phyloP scores from a whole-genome alignment of 192 early-diverging fungal species.

The Coemansia furcata region DNA sequence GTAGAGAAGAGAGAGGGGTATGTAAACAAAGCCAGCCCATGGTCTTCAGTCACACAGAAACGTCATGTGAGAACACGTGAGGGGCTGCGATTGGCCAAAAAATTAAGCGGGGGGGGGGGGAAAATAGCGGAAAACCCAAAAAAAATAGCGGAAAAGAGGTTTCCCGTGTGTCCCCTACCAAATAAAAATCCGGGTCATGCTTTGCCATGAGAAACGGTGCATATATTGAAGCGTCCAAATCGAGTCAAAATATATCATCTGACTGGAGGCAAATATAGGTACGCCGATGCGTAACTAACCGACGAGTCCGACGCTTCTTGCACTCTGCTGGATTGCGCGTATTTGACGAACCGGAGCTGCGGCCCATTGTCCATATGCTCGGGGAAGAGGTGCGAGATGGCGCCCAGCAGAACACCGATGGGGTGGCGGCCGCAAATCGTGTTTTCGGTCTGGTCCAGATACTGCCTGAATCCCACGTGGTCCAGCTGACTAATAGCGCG shows the following conservation, averaged over 20 bases:
- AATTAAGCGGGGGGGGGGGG: no score
- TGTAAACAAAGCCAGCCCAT: no score
- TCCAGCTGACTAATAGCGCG: slow-evolving; percentile 62
- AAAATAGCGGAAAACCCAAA: no score
- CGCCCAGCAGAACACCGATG: slow-evolving; percentile 79
- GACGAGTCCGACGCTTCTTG: slow-evolving; percentile 60
- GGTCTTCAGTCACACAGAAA: no score
- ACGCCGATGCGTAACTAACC: slow-evolving; percentile 77
- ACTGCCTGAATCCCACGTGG: slow-evolving; percentile 61
- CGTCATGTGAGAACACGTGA: no score
- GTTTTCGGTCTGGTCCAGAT: slow-evolving; percentile 76
- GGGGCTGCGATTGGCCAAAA: no score
- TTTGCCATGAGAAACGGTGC: not conserved
- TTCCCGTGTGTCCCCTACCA: not conserved
- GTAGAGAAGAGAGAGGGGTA: no score
- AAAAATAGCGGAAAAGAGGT: no score
- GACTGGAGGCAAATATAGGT: slow-evolving; percentile 21
- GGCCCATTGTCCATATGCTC: slow-evolving; percentile 14
- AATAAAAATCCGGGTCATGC: not conserved
- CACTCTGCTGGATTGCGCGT: slow-evolving; percentile 78
- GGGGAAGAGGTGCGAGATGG: slow-evolving; percentile 47
- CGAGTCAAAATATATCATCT: not conserved
- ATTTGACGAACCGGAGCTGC: slow-evolving; percentile 71
- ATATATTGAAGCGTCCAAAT: not conserved
- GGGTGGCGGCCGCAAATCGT: slow-evolving; percentile 96